These are phyloP conservation scores for Ettlia oleoabundans DNA, from an alignment of 139 green algal genomes.

Conservation along the genomic window DNA sequence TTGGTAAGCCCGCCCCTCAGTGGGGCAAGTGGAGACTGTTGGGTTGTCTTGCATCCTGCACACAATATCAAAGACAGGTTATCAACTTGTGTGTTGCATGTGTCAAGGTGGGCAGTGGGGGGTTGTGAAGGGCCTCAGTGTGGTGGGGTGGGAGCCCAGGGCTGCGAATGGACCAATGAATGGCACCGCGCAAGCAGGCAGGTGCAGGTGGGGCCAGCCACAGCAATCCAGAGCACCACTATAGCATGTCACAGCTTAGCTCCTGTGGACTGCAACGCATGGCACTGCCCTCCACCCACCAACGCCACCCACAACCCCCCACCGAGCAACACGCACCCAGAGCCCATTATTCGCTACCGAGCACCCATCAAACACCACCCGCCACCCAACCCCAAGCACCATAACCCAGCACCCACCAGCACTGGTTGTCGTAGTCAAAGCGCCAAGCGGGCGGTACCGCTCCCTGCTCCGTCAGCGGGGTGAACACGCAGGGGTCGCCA, in stretches of 20 bases:
- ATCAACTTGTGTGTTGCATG: neutral
- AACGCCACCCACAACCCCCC: too few species aligned
- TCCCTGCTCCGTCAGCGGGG: neutral
- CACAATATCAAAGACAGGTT: neutral
- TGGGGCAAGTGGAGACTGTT: neutral
- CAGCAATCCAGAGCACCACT: too few species aligned
- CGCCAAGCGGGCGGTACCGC: neutral
- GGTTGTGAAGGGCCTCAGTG: neutral
- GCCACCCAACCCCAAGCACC: neutral
- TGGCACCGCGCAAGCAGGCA: too few species aligned
- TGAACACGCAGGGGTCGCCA: neutral
- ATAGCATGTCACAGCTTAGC: too few species aligned
- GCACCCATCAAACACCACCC: neutral
- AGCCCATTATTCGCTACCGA: neutral
- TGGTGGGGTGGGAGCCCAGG: too few species aligned
- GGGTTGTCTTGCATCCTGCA: slow-evolving; percentile 27
- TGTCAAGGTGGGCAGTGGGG: neutral
- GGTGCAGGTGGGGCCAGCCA: too few species aligned
- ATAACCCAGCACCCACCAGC: slow-evolving; percentile 11
- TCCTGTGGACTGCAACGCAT: too few species aligned
- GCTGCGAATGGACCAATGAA: too few species aligned
- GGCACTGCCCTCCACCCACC: too few species aligned
- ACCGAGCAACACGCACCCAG: neutral
- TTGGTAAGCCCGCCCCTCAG: neutral
- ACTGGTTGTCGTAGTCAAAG: slow-evolving; percentile 20